These are phyloP conservation scores for Globisporangium okanoganense DNA, from an alignment of 352 stramenopile species.

Conservation along the genomic window DNA sequence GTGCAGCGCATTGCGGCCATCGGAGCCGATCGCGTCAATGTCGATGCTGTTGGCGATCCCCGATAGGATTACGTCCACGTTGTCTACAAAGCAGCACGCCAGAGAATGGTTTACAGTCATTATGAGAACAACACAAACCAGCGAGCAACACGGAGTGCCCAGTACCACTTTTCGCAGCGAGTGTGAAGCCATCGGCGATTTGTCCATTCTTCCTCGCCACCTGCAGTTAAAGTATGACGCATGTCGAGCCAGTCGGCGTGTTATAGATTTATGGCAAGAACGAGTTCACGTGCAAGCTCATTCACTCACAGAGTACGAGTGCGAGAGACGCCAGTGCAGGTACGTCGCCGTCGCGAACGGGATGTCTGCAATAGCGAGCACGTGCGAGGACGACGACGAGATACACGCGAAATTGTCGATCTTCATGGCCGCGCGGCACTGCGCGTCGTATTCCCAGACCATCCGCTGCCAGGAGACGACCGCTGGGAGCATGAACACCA, in stretches of 20 bases:
- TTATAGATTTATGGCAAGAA: background rate
- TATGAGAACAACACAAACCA: too few species aligned
- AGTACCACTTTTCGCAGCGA: constrained; percentile 64
- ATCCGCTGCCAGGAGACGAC: constrained; percentile 61
- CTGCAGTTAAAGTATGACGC: constrained; percentile 16
- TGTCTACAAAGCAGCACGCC: constrained; percentile 28
- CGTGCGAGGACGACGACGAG: constrained; percentile 29
- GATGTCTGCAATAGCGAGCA: constrained; percentile 36
- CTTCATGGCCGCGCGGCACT: constrained; percentile 35
- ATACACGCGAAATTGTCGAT: constrained; percentile 65
- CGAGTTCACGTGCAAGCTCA: background rate
- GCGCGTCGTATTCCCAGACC: constrained; percentile 39
- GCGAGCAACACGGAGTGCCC: background rate
- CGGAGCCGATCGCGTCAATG: constrained; percentile 67
- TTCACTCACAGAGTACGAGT: constrained; percentile 52
- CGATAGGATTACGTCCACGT: constrained; percentile 69
- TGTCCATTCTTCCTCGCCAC: constrained; percentile 29
- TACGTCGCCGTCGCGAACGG: constrained; percentile 44
- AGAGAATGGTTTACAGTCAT: background rate
- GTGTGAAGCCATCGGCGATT: constrained; percentile 67
- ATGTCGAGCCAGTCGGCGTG: background rate
- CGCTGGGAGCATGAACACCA: constrained; percentile 33
- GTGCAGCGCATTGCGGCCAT: constrained; percentile 76
- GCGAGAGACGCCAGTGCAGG: constrained; percentile 50
- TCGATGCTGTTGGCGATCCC: constrained; percentile 69